Evolutionary conservation across 176 grass and related monocot species (phyloP).

Genomic region (Oryza glumipatula): DNA sequence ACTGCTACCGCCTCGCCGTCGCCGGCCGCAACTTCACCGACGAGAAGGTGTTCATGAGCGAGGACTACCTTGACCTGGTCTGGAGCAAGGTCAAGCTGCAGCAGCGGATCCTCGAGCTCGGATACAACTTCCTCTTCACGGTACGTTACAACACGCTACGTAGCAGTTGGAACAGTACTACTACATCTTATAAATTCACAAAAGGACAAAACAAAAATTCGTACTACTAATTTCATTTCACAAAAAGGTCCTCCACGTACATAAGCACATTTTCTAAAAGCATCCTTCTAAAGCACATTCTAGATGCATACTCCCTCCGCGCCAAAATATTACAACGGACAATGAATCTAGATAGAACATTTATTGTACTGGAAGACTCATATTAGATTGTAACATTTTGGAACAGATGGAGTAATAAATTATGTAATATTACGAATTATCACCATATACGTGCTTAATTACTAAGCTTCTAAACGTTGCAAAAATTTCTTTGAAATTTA

Average conservation of each 20-base stretch:
- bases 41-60: conserved; percentile 81
- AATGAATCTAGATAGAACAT: too few species aligned
- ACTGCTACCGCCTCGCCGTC: conserved; percentile 66
- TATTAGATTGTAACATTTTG: too few species aligned
- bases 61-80: conserved; percentile 79
- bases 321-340: too few species aligned
- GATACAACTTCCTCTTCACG: conserved; percentile 95
- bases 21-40: conserved; percentile 49
- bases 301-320: too few species aligned
- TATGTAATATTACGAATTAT: too few species aligned
- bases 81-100: conserved; percentile 84
- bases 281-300: not conserved
- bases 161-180: not conserved
- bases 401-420: too few species aligned
- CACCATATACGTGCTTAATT: too few species aligned
- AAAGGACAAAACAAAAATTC: not conserved
- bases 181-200: not conserved
- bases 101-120: conserved; percentile 74
- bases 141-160: conserved; percentile 23
- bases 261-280: not conserved
- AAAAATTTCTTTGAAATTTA: too few species aligned
- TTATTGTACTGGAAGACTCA: too few species aligned
- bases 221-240: not conserved
- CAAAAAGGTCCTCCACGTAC: not conserved
- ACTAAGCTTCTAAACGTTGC: too few species aligned